Evolutionary conservation across 2,329 filamentous ascomycete genomes (phyloP), one percentile per base, ranked within the genome.

Genomic region (Teratosphaeria nubilosa): DNA sequence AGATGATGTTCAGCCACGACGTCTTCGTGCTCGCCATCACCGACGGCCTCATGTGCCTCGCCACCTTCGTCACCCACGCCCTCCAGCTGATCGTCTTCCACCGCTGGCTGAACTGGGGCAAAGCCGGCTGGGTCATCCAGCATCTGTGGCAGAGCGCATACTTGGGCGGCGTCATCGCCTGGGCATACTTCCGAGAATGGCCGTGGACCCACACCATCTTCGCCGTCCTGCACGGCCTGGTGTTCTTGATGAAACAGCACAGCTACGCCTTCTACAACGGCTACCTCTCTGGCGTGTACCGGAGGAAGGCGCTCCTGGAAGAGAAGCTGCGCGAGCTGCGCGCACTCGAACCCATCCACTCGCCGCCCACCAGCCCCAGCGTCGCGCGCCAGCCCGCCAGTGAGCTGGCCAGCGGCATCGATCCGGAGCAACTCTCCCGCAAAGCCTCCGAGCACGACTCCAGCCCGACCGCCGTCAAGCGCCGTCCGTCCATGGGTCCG

Each of bases 161-260:
- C 65, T 79, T 90, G 11, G 78, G 75, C 3, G 77, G 77, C 9
- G 80, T 86, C 3, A 75, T 91, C 5, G 81, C 80, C 55, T 82
- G 87, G 75, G 86, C 87, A 0, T 79, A 87, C 54, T 80, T 84
- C 67, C 80, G 87, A 4, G 82, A 90, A 55, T 92, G 88, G 88
- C 86, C 87, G 1, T 91, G 88, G 88, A 89, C 88, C 14, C 88
- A 90, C 66, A 89, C 86, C 1, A 85, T 90, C 20, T 90, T 88
- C 70, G 87, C 89, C 55, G 84, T 88, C 10, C 75, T 91, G 20
- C 87, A 91, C 68, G 84, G 84, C 14, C 74, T 91, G 57, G 82
- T 87, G 2, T 86, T 91, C 79, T 70, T 91, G 25, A 91, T 91
- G 88, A 92, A 92, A 75, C 87, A 90, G 72, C 88, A 91, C 69